Evolutionary conservation across 1,284 basidiomycete genomes (phyloP).

Genomic region (Pseudozyma sp.): DNA sequence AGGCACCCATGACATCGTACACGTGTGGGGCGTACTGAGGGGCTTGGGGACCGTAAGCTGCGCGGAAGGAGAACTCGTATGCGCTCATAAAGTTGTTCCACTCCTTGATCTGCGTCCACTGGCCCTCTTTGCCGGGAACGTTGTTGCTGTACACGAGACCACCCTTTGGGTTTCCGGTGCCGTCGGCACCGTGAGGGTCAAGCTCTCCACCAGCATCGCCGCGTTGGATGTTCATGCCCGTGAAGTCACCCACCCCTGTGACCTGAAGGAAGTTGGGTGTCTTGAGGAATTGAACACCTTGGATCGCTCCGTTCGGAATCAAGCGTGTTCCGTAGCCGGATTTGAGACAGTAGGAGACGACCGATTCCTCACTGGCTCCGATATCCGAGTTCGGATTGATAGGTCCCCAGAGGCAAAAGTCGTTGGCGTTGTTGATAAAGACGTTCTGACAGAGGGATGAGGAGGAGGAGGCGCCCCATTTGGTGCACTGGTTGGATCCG

Average conservation of each 20-base stretch:
- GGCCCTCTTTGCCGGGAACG: conserved; percentile 35
- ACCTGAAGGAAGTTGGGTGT: conserved; percentile 78
- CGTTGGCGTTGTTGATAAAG: conserved; percentile 61
- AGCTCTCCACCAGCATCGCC: conserved; percentile 54
- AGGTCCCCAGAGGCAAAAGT: conserved; percentile 65
- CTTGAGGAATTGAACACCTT: conserved; percentile 78
- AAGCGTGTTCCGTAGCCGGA: conserved; percentile 73
- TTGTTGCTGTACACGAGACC: conserved; percentile 52
- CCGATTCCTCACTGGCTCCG: conserved; percentile 72
- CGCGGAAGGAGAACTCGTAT: conserved; percentile 54
- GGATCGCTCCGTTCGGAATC: conserved; percentile 80
- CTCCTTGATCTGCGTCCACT: conserved; percentile 49
- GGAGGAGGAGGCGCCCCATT: conserved; percentile 50
- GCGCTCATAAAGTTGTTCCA: conserved; percentile 57
- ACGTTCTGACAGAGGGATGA: conserved; percentile 63
- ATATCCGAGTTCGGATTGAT: conserved; percentile 42
- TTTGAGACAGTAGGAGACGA: conserved; percentile 79
- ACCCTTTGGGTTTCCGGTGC: conserved; percentile 54
- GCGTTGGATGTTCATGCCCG: conserved; percentile 70
- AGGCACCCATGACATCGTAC: conserved; percentile 53
- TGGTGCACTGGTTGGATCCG: conserved; percentile 60
- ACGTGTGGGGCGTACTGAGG: conserved; percentile 53
- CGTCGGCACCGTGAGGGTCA: conserved; percentile 56
- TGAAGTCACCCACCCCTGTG: conserved; percentile 76
- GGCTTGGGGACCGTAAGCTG: conserved; percentile 48